Percentiles rank a stretch among this genome's conserved stretches.
These are phyloP conservation scores for Geum urbanum DNA, from an alignment of 306 rosid genomes.

Conservation along the genomic window DNA sequence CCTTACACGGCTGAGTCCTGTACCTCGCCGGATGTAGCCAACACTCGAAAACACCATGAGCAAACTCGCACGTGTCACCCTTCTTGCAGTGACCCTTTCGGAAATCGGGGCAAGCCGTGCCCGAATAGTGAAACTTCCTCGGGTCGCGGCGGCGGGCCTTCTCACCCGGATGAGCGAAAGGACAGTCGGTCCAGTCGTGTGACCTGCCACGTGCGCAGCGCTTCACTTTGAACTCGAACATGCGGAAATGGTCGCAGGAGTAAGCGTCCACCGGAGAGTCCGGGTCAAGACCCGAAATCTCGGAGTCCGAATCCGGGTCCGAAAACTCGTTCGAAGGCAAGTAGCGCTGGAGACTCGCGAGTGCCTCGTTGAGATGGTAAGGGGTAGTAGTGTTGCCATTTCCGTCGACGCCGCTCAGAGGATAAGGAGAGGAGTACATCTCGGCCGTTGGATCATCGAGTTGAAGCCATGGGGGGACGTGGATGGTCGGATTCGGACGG, in stretches of 20 bases:
- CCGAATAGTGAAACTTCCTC: slow-evolving; percentile 79
- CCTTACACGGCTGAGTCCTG: slow-evolving; percentile 95
- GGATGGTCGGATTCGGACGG: slow-evolving; percentile 59
- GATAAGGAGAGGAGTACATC: slow-evolving; percentile 42
- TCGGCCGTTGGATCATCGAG: slow-evolving; percentile 53
- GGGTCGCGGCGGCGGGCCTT: slow-evolving; percentile 98
- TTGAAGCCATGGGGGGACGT: slow-evolving; percentile 61
- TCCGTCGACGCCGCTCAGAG: slow-evolving; percentile 33
- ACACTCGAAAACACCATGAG: slow-evolving; percentile 96
- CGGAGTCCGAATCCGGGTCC: slow-evolving; percentile 50
- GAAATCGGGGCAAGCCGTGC: slow-evolving; percentile 89
- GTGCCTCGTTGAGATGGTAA: slow-evolving; percentile 47
- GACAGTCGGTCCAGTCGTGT: slow-evolving; percentile 99
- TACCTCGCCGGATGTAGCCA: slow-evolving; percentile 98
- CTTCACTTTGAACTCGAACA: slow-evolving; percentile 87
- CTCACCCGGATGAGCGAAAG: slow-evolving; percentile 97
- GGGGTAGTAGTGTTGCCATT: slow-evolving; percentile 45
- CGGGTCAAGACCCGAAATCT: slow-evolving; percentile 35
- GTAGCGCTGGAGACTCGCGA: slow-evolving; percentile 62
- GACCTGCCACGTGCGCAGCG: slow-evolving; percentile 89
- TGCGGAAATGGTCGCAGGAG: slow-evolving; percentile 87
- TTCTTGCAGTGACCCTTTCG: slow-evolving; percentile 80
- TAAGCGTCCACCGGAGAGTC: slow-evolving; percentile 80
- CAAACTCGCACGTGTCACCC: slow-evolving; percentile 80
- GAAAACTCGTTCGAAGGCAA: slow-evolving; percentile 43